phyloP scores from a whole-genome alignment of 805 yeast genomes.

The Sporopachydermia quercuum region DNA sequence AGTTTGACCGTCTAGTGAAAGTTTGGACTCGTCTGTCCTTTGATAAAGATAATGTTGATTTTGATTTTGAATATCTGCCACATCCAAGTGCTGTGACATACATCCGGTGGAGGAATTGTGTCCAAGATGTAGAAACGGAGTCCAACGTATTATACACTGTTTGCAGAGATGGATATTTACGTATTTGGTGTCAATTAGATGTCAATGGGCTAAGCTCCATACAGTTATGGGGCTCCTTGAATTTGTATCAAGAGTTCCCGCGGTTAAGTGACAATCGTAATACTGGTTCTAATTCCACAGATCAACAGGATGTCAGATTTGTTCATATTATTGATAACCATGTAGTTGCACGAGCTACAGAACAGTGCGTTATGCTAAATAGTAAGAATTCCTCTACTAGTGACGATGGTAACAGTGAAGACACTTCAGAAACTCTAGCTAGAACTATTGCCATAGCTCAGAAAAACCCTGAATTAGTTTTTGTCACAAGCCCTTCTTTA shows the following conservation, averaged over 20 bases:
- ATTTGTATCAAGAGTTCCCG: constrained; percentile 12
- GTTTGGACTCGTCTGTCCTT: constrained; percentile 66
- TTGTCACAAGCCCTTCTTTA: constrained; percentile 4
- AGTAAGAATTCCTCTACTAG: not conserved
- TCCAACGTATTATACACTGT: constrained; percentile 49
- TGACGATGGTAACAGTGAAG: too few relatives aligned
- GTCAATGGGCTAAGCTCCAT: constrained; percentile 40
- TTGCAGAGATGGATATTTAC: constrained; percentile 39
- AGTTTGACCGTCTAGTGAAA: constrained; percentile 52
- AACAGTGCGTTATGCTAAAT: constrained; percentile 6
- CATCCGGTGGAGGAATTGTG: constrained; percentile 40
- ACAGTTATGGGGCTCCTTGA: constrained; percentile 39
- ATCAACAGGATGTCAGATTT: constrained; percentile 14
- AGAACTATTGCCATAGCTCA: constrained; percentile 8
- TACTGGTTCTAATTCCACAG: too few relatives aligned
- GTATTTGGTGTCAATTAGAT: constrained; percentile 48
- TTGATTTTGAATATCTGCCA: constrained; percentile 54
- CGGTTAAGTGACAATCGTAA: too few relatives aligned
- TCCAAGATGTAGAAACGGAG: constrained; percentile 21
- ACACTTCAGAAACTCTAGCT: constrained; percentile 11
- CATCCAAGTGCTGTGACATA: constrained; percentile 45
- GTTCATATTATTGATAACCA: constrained; percentile 28
- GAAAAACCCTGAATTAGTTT: constrained; percentile 9
- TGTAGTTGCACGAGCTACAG: constrained; percentile 17
- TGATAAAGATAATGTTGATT: constrained; percentile 45